Evolutionary conservation across 352 stramenopile genomes (phyloP), one percentile per base, ranked within the genome.

Genomic region (Globisporangium yorkense): DNA sequence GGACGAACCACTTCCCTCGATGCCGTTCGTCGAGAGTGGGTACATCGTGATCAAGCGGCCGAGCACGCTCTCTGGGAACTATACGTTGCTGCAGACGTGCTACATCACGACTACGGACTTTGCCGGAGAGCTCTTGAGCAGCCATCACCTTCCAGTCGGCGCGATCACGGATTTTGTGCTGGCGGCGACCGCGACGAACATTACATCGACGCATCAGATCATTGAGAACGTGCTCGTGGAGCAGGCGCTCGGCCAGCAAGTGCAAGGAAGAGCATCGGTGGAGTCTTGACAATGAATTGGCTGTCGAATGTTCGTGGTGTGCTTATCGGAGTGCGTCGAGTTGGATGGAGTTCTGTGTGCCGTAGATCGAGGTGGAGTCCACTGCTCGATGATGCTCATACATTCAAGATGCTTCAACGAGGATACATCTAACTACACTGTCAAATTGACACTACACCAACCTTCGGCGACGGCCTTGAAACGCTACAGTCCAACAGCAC

Each of bases 191-290:
- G 45, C 69, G 50, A 9, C 72, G 50, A 43, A 76, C 63, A 37
- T 70, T 77, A 40, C 41, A 9, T 55, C 54, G 48, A 57, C 44
- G 15, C 47, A 62, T 27, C 74, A 84, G 47, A 80, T 80, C 68
- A 80, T 80, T 29, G 74, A 84, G 62, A 84, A 80, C 44, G 70
- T 77, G 54, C 53, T 82, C 24, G 52, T 78, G 20, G 59, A 72
- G 47, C 65, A 75, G 44, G 65, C 12, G 12, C 37, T 43, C 37
- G 3, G 37, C 12, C 10, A 18, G 13, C 2, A 2, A 13, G 12
- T 15, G 37, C 37, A 43, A 18, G 37, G 37, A 43, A 13, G 12
- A 43, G 10, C 10, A 18, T 0, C 37, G 37, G 0, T 43, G 18
- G 37, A 43, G 37, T 18, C 12, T 5, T 43, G 13, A 43, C 37